Evolutionary conservation across 2,329 filamentous ascomycete genomes (phyloP).

Genomic region (Dendrostoma leiphaemia): DNA sequence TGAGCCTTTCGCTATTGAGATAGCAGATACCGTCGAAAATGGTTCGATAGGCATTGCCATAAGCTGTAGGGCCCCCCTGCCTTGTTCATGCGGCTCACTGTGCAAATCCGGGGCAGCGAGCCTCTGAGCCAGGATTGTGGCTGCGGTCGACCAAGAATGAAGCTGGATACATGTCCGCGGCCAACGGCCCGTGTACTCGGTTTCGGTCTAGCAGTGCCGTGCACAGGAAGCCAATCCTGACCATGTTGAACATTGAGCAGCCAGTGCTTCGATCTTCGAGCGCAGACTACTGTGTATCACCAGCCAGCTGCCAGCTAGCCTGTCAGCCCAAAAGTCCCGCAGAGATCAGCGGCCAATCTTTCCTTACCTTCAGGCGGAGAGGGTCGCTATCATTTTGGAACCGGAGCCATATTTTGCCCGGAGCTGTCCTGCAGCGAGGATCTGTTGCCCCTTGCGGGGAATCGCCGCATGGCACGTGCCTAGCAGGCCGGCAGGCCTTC

Average conservation of each 20-base stretch:
- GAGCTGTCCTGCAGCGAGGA: slow-evolving; percentile 5
- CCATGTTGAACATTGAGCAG: not conserved
- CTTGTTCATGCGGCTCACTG: slow-evolving; percentile 13
- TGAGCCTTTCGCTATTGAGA: no score
- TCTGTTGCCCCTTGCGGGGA: slow-evolving; percentile 11
- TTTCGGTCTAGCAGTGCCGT: not conserved
- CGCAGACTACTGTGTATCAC: not conserved
- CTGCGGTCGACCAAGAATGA: slow-evolving; percentile 1
- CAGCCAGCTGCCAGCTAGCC: not conserved
- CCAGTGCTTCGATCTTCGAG: no score
- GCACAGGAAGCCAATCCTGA: not conserved
- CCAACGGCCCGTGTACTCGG: slow-evolving; percentile 12
- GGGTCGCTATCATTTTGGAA: no score
- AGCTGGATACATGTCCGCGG: slow-evolving; percentile 5
- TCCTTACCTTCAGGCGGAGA: not conserved
- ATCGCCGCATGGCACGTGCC: slow-evolving; percentile 17
- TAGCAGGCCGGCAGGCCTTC: slow-evolving; percentile 11
- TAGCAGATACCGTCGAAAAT: not conserved
- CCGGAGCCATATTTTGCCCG: not conserved
- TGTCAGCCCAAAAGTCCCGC: not conserved
- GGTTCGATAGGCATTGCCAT: slow-evolving; percentile 13
- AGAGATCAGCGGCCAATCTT: not conserved
- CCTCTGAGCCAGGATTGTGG: slow-evolving; percentile 15
- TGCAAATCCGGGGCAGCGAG: slow-evolving; percentile 20
- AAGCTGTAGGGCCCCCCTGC: slow-evolving; percentile 11